Conservation (phyloP, 495 filamentous ascomycete genomes). For the Xylaria cubensis region DNA sequence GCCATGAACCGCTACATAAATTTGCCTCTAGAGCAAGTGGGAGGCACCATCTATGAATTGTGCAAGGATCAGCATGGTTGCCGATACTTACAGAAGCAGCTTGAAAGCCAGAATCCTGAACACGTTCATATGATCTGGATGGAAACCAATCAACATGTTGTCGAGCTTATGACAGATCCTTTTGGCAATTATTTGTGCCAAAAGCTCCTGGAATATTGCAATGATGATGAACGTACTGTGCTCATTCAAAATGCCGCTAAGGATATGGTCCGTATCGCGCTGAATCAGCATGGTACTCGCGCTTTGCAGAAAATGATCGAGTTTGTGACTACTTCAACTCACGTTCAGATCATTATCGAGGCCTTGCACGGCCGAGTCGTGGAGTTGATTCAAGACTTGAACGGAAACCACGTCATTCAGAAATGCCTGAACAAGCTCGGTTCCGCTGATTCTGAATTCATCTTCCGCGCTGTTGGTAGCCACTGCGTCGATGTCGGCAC, state of each 20-base stretch:
- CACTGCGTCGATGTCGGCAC: constrained; percentile 92
- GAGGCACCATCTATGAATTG: constrained; percentile 80
- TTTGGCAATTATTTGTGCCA: constrained; percentile 99
- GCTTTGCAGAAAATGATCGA: constrained; percentile 99
- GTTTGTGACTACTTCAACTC: constrained; percentile 78
- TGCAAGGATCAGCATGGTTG: constrained; percentile 99
- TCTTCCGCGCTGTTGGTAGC: constrained; percentile 88
- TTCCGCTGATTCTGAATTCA: constrained; percentile 85
- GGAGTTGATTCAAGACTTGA: constrained; percentile 92
- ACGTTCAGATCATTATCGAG: constrained; percentile 80
- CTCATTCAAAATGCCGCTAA: constrained; percentile 87
- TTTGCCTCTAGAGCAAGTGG: constrained; percentile 75
- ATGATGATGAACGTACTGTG: constrained; percentile 90
- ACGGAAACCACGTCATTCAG: constrained; percentile 98
- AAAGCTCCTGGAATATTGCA: constrained; percentile 92
- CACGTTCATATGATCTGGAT: constrained; percentile 90
- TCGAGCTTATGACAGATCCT: constrained; percentile 98
- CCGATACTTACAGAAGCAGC: constrained; percentile 91
- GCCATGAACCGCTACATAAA: constrained; percentile 76
- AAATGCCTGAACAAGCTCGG: constrained; percentile 95
- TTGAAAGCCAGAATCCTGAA: constrained; percentile 86
- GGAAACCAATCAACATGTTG: constrained; percentile 88
- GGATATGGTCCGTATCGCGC: constrained; percentile 85
- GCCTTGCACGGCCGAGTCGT: constrained; percentile 82
- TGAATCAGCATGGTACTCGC: constrained; percentile 96